These are phyloP conservation scores for Barnettozyma botsteinii DNA, from an alignment of 805 yeast genomes.

Conservation along the genomic window DNA sequence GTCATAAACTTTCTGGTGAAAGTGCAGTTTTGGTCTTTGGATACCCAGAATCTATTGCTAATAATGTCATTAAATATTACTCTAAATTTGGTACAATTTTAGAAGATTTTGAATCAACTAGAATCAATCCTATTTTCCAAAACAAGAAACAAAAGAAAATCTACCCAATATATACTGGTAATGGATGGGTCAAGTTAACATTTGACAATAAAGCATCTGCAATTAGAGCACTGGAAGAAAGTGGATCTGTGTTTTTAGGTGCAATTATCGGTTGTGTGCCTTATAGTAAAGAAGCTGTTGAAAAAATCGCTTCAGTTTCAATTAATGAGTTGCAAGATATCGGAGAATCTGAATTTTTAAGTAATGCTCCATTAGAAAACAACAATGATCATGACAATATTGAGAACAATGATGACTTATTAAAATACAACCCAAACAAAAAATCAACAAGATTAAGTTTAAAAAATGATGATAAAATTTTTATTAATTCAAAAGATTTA, in stretches of 20 bases:
- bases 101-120: conserved; percentile 58
- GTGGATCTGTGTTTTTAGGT: conserved; percentile 68
- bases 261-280: conserved; percentile 64
- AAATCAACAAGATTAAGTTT: conserved; percentile 25
- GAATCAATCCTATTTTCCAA: conserved; percentile 23
- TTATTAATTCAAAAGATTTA: conserved; percentile 23
- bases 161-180: conserved; percentile 75
- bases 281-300: conserved; percentile 54
- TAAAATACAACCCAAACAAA: conserved; percentile 20
- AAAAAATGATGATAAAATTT: conserved; percentile 39
- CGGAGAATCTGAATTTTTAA: conserved; percentile 30
- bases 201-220: conserved; percentile 73
- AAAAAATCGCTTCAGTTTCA: conserved; percentile 44
- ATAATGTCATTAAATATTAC: conserved; percentile 63
- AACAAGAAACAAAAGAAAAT: conserved; percentile 24
- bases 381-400: conserved; percentile 3
- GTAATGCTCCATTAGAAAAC: conserved; percentile 14
- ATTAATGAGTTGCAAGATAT: conserved; percentile 42
- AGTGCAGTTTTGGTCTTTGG: conserved; percentile 83
- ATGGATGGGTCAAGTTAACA: conserved; percentile 88
- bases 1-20: conserved; percentile 29
- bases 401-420: conserved; percentile 12
- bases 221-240: conserved; percentile 76
- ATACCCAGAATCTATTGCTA: conserved; percentile 72
- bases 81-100: conserved; percentile 72